phyloP scores from a whole-genome alignment of 495 filamentous ascomycete genomes.

The Aspergillus incahuasiensis region DNA sequence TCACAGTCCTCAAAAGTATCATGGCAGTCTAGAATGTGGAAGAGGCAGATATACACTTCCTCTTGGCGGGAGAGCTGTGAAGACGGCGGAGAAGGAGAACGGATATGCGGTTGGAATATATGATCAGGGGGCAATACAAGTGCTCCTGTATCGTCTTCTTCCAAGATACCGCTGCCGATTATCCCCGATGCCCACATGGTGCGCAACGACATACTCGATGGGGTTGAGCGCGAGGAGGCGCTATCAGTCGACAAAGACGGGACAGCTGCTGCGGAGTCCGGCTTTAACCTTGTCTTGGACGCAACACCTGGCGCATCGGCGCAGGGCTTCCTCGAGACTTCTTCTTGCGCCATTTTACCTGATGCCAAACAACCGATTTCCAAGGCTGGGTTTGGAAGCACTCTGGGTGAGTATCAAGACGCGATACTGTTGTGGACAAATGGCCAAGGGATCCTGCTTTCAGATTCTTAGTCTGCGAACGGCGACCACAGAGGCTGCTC shows the following conservation, averaged over 20 bases:
- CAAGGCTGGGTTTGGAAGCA: not conserved
- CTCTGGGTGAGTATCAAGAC: conserved; percentile 8
- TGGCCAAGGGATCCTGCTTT: conserved; percentile 16
- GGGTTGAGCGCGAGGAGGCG: conserved; percentile 12
- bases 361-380: not conserved
- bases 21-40: conserved; percentile 43
- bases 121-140: conserved; percentile 20
- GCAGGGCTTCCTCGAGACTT: not conserved
- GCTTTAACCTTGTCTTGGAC: not conserved
- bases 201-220: conserved; percentile 17
- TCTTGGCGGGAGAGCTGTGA: conserved; percentile 10
- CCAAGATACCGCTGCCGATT: conserved; percentile 18
- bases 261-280: conserved; percentile 7
- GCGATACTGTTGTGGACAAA: conserved; percentile 11
- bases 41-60: conserved; percentile 38
- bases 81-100: conserved; percentile 4
- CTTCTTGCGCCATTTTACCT: conserved; percentile 1
- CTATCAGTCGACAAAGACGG: conserved; percentile 23
- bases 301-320: not conserved
- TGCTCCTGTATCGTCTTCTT: conserved; percentile 24
- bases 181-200: conserved; percentile 19
- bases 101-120: not conserved
- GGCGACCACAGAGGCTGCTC: conserved; percentile 12
- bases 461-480: conserved; percentile 21
- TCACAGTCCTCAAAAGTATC: conserved; percentile 32